phyloP scores from a whole-genome alignment of 2,329 filamentous ascomycete genomes.

The Fusarium burgessii region DNA sequence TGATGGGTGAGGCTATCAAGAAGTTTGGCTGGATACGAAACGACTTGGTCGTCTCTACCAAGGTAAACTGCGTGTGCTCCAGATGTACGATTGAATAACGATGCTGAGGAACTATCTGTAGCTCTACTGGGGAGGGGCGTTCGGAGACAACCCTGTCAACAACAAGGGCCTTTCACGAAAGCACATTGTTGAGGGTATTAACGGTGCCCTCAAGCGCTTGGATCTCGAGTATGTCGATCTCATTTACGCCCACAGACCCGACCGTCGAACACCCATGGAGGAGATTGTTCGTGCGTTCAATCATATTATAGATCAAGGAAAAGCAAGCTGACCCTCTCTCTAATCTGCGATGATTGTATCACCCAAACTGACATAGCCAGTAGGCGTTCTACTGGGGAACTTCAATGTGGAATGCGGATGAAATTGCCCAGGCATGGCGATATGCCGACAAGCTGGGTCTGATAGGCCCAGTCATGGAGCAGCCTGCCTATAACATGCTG shows the following conservation, averaged over 20 bases:
- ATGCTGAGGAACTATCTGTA: slow-evolving; percentile 44
- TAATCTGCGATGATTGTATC: not conserved
- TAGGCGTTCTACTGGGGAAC: slow-evolving; percentile 80
- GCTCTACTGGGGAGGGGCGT: slow-evolving; percentile 73
- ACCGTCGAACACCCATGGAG: slow-evolving; percentile 76
- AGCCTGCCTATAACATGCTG: slow-evolving; percentile 75
- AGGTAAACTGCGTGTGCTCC: slow-evolving; percentile 53
- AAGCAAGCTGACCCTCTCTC: not conserved
- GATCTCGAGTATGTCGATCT: slow-evolving; percentile 73
- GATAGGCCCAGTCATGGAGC: slow-evolving; percentile 74
- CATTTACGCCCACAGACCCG: slow-evolving; percentile 76
- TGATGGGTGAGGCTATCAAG: slow-evolving; percentile 71
- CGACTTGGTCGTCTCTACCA: slow-evolving; percentile 71
- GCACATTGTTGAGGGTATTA: slow-evolving; percentile 75
- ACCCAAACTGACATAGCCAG: not conserved
- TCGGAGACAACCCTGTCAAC: slow-evolving; percentile 72
- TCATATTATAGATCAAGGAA: slow-evolving; percentile 74
- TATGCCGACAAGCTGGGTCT: slow-evolving; percentile 70
- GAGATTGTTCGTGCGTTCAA: slow-evolving; percentile 79
- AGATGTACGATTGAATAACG: not conserved
- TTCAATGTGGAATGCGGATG: slow-evolving; percentile 74
- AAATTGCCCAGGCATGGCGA: slow-evolving; percentile 73
- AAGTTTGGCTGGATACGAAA: slow-evolving; percentile 71
- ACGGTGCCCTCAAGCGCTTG: slow-evolving; percentile 68
- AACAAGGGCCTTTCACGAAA: slow-evolving; percentile 76